Conservation (phyloP, 176 grass and related monocot genomes). For the Oryza longistaminata region DNA sequence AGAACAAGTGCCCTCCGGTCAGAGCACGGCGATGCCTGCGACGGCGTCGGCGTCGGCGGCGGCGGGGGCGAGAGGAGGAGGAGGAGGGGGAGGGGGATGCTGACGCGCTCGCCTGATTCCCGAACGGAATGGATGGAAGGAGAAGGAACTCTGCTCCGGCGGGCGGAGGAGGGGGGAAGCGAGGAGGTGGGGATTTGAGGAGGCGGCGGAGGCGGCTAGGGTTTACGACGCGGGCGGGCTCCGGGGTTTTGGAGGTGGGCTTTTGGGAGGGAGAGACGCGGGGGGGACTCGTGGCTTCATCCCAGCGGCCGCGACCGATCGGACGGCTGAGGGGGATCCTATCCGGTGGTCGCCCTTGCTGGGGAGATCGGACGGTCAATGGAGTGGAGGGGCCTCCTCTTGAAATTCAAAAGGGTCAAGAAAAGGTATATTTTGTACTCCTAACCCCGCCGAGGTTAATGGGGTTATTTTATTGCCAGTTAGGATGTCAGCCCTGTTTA, state of each 20-base stretch:
- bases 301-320: neutral
- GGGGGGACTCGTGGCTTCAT: conserved; percentile 3
- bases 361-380: neutral
- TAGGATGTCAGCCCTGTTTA: too few species aligned
- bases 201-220: conserved; percentile 37
- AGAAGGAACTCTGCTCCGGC: conserved; percentile 1
- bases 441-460: too few species aligned
- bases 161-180: neutral
- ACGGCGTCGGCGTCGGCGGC: neutral
- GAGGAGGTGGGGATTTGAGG: neutral
- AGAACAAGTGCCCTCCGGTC: neutral
- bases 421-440: too few species aligned
- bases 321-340: neutral
- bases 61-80: neutral
- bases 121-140: conserved; percentile 24
- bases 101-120: neutral
- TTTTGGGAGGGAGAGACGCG: neutral
- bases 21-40: neutral
- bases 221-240: conserved; percentile 24
- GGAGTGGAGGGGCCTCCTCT: neutral
- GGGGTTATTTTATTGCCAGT: too few species aligned
- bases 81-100: neutral
- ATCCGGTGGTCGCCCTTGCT: neutral
- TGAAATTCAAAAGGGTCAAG: neutral
- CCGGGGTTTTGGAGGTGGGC: conserved; percentile 15